These are phyloP conservation scores for Cutaneotrichosporon arboriforme DNA, from an alignment of 1,284 basidiomycete genomes.

Conservation along the genomic window DNA sequence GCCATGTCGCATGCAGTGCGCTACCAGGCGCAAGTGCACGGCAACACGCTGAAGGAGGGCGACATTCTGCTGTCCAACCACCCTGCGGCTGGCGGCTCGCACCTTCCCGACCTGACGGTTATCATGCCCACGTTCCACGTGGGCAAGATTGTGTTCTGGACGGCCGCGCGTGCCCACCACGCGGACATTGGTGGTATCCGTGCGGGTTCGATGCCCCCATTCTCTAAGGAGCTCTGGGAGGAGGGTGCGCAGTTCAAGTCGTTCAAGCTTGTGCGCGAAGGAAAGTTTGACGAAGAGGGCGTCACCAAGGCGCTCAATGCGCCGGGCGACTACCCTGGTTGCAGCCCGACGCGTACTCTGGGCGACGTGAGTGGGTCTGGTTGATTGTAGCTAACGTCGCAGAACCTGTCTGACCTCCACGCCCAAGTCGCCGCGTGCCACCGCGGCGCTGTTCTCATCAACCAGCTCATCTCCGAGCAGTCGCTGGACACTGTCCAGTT, in stretches of 20 bases:
- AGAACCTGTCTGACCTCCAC: constrained; percentile 39
- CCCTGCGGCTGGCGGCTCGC: constrained; percentile 52
- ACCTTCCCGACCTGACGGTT: constrained; percentile 51
- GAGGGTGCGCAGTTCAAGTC: constrained; percentile 49
- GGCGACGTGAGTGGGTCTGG: constrained; percentile 49
- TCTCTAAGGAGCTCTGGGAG: constrained; percentile 48
- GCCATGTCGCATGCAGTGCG: constrained; percentile 39
- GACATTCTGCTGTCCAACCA: constrained; percentile 53
- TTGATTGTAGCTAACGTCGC: constrained; percentile 39
- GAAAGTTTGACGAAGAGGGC: constrained; percentile 53
- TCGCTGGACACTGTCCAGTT: constrained; percentile 52
- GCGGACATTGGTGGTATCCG: constrained; percentile 48
- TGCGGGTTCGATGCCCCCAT: constrained; percentile 51
- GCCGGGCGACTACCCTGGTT: constrained; percentile 76
- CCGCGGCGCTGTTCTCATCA: constrained; percentile 35
- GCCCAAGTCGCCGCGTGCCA: constrained; percentile 43
- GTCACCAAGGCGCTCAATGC: constrained; percentile 78
- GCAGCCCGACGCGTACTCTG: constrained; percentile 78
- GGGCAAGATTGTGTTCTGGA: constrained; percentile 43
- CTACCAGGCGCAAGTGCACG: constrained; percentile 33
- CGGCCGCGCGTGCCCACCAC: constrained; percentile 46
- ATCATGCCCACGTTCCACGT: constrained; percentile 41
- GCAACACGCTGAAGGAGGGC: constrained; percentile 37
- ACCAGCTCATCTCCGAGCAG: constrained; percentile 34
- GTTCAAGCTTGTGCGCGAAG: constrained; percentile 53